Percentiles rank a stretch among this genome's conserved stretches.
These are phyloP conservation scores for Yarrowia sp. DNA, from an alignment of 805 yeast species.

Conservation along the genomic window DNA sequence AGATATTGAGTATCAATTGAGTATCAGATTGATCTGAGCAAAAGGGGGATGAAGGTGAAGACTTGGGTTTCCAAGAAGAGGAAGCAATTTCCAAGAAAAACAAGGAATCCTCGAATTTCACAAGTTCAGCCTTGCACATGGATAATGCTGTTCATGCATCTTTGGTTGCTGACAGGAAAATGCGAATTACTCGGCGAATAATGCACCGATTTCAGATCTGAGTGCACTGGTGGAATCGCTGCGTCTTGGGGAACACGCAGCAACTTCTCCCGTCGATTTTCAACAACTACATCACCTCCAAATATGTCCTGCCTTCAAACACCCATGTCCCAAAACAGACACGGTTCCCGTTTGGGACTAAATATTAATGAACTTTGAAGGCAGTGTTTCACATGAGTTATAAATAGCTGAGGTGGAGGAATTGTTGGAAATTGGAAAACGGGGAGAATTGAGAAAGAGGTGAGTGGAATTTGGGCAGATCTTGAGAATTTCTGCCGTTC, in stretches of 20 bases:
- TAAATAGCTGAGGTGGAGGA: not conserved
- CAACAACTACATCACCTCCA: too few species aligned
- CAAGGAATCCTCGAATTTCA: too few species aligned
- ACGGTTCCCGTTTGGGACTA: constrained; percentile 9
- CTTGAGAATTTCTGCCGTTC: too few species aligned
- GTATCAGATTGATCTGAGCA: too few species aligned
- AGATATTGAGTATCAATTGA: too few species aligned
- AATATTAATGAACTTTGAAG: constrained; percentile 15
- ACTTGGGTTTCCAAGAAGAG: not conserved
- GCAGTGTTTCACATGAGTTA: not conserved
- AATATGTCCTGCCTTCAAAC: not conserved
- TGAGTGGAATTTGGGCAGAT: too few species aligned
- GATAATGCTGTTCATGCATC: constrained; percentile 12
- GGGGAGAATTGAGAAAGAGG: too few species aligned
- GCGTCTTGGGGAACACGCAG: not conserved
- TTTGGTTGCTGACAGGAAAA: not conserved
- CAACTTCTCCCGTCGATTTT: not conserved
- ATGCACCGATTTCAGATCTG: not conserved
- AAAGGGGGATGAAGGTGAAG: too few species aligned
- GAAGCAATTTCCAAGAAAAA: not conserved
- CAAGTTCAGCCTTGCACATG: constrained; percentile 1
- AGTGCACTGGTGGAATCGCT: not conserved
- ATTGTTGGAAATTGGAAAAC: too few species aligned
- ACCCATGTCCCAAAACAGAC: constrained; percentile 16
- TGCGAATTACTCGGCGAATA: not conserved